These are phyloP conservation scores for Triticum aestivum DNA, from an alignment of 176 grass and related monocot species.

Conservation along the genomic window IWGSC_CS_RefSeq_v2.1 NC_057797.1:106526238-106526737, in stretches of 20 bases:
- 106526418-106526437: constrained; percentile 19
- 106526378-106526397: constrained; percentile 38
- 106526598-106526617: constrained; percentile 20
- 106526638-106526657: neutral
- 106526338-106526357: constrained; percentile 41
- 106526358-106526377: constrained; percentile 48
- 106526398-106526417: constrained; percentile 40
- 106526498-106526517: neutral
- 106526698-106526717: constrained; percentile 20
- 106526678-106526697: constrained; percentile 17
- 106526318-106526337: constrained; percentile 47
- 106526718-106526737: neutral
- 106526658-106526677: neutral
- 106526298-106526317: constrained; percentile 75
- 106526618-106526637: neutral
- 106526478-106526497: constrained; percentile 35
- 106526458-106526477: constrained; percentile 16
- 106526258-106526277: constrained; percentile 27
- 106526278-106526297: constrained; percentile 67
- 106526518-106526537: neutral
- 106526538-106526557: neutral
- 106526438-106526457: neutral
- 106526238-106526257: constrained; percentile 35
- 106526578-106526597: constrained; percentile 33
- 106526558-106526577: constrained; percentile 37